Conservation (phyloP, 768 basidiomycete genomes). For the Rhodosporidiobolus sp. region DNA sequence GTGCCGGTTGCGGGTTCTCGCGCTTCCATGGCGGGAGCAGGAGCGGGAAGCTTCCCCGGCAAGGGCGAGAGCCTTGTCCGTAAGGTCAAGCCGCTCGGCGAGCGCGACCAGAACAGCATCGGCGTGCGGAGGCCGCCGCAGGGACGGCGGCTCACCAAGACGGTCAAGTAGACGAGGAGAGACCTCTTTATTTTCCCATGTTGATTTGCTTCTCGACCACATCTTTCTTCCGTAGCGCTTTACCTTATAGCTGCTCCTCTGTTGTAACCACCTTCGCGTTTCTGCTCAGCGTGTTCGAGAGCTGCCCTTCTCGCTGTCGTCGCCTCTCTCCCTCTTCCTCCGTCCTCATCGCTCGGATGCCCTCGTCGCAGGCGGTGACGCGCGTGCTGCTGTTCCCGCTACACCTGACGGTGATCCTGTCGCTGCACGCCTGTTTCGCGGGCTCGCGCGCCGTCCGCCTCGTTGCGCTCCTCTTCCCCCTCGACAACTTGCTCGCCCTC, state of each 20-base stretch:
- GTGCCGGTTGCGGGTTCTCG: not conserved
- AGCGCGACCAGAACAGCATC: slow-evolving; percentile 19
- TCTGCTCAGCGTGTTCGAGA: not conserved
- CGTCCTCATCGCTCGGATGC: not conserved
- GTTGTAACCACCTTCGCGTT: not conserved
- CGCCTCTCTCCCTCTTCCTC: not conserved
- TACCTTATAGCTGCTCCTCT: not conserved
- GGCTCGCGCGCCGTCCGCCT: slow-evolving; percentile 9
- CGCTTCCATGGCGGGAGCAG: not conserved
- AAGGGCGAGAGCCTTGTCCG: not conserved
- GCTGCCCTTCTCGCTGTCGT: not conserved
- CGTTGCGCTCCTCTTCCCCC: slow-evolving; percentile 3
- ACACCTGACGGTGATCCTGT: slow-evolving; percentile 17
- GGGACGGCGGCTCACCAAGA: slow-evolving; percentile 1
- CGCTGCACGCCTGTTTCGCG: slow-evolving; percentile 28
- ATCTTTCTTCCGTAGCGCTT: too few species aligned
- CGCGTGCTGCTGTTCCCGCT: slow-evolving; percentile 18
- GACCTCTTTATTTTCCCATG: not conserved
- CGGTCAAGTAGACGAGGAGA: not conserved
- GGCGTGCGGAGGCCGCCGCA: not conserved
- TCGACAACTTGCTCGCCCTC: not conserved
- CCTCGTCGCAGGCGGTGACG: not conserved
- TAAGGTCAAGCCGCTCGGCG: slow-evolving; percentile 14
- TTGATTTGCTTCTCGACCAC: too few species aligned
- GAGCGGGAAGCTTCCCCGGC: not conserved